A percentile compares a stretch with the other conserved stretches of the same genome.
Evolutionary conservation across 192 early-diverging fungal species (phyloP).

Genomic region (Umbelopsis sp.): DNA sequence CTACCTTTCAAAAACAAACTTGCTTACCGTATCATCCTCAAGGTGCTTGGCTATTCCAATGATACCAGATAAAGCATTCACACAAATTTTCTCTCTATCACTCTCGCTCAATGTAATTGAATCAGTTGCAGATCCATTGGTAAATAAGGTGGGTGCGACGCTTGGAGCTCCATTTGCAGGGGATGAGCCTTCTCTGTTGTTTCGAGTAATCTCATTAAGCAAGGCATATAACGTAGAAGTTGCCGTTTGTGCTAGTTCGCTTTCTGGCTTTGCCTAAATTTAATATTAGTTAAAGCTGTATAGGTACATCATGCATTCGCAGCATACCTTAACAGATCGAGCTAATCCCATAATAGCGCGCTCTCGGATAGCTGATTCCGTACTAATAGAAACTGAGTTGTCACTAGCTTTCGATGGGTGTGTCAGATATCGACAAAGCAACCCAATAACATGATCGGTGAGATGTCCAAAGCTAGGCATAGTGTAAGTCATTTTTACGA

Average conservation of each 20-base stretch:
- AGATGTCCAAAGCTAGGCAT: constrained; percentile 34
- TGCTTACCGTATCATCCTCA: constrained; percentile 53
- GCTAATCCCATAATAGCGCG: constrained; percentile 55
- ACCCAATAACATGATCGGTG: constrained; percentile 43
- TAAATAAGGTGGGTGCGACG: constrained; percentile 1
- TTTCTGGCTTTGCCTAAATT: constrained; percentile 29
- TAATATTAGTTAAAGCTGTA: not conserved
- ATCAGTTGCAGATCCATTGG: constrained; percentile 16
- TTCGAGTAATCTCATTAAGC: constrained; percentile 40
- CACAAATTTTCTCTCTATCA: constrained; percentile 50
- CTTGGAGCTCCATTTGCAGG: not conserved
- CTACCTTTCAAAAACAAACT: not conserved
- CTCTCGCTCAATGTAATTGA: constrained; percentile 38
- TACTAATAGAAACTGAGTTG: not conserved
- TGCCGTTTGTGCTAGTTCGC: constrained; percentile 31
- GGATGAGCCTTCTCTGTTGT: not conserved
- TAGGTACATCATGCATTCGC: not conserved
- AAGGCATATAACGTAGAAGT: constrained; percentile 42
- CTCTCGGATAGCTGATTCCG: constrained; percentile 1
- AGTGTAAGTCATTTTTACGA: not conserved
- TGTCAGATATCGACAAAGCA: constrained; percentile 53
- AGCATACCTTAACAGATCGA: constrained; percentile 48
- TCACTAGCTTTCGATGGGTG: constrained; percentile 39
- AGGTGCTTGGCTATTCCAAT: constrained; percentile 57
- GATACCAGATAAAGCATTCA: constrained; percentile 55